Evolutionary conservation across 2,329 filamentous ascomycete genomes (phyloP), one percentile per base, ranked within the genome.

Genomic region (Colletotrichum phormii): DNA sequence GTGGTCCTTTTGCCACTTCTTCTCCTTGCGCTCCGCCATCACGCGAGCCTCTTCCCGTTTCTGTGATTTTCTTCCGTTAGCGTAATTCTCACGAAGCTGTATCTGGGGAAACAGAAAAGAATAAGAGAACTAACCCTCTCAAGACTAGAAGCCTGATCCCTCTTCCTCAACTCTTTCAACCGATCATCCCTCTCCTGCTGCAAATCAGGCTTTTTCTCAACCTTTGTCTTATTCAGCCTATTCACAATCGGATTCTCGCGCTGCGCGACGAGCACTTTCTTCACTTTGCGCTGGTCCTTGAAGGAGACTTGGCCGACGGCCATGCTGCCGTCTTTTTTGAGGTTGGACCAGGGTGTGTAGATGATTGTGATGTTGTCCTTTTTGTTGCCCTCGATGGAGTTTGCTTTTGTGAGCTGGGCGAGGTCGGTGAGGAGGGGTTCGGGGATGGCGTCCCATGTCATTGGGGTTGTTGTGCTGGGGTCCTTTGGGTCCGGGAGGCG

Each of bases 381-480:
- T 84, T 99, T 99, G 87, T 99, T 99, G 75, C 97, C 97, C 86
- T 99, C 97, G 78, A 99, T 99, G 71, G 95, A 98, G 85, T 99
- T 99, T 75, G 97, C 97, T 85, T 99, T 99, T 70, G 97, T 99
- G 78, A 99, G 88, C 83, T 99, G 97, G n/a, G 94, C 97, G 78
- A 97, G 95, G 83, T 99, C 97, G 76, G 88, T 90, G 72, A 99
- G 81, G 33, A 99, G 88, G 4, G 90, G 89, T 74, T 90, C 80
- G 0, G 94, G 91, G 72, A 99, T 94, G 55, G 87, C 84, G 63
- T 98, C 95, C 97, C 97, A 99, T 13, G 71, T 72, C 71, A 71
- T 71, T 12, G 58, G 31, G 12, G 54, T 26, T 5, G 58, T 59
- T 0, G 60, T 33, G 42, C 42, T n/a, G n/a, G 54, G 3, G 53